Evolutionary conservation across 306 rosid species (phyloP).

Genomic region (Prunus davidiana): DNA sequence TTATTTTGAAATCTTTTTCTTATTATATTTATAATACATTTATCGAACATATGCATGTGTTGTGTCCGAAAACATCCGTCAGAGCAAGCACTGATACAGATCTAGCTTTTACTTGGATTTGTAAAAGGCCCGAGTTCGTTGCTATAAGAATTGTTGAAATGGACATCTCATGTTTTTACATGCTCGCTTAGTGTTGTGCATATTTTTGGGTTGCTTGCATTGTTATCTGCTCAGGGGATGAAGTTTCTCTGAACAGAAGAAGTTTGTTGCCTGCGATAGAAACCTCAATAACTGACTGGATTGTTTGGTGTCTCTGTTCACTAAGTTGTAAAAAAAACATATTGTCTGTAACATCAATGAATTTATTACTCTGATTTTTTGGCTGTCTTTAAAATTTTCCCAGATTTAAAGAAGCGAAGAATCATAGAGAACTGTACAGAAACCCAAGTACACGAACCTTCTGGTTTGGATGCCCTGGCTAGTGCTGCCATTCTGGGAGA

Average conservation of each 20-base stretch:
- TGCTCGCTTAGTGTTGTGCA: not conserved
- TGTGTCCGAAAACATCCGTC: not conserved
- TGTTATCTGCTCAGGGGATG: not conserved
- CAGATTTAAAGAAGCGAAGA: conserved; percentile 73
- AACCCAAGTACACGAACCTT: conserved; percentile 50
- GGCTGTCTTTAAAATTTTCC: not conserved
- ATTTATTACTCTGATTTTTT: conserved; percentile 13
- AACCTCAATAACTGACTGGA: not conserved
- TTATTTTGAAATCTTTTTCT: not conserved
- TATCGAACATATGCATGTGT: not conserved
- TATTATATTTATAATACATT: not conserved
- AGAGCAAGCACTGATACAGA: not conserved
- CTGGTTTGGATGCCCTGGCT: conserved; percentile 92
- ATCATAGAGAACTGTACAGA: conserved; percentile 38
- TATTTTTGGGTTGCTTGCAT: conserved; percentile 3
- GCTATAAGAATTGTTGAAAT: not conserved
- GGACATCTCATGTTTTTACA: not conserved
- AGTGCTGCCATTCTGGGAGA: conserved; percentile 89
- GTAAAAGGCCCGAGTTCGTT: not conserved
- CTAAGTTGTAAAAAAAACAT: not conserved
- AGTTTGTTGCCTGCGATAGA: not conserved
- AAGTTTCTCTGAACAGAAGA: not conserved
- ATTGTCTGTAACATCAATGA: not conserved
- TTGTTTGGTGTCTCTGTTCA: not conserved
- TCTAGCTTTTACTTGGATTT: not conserved